These are phyloP conservation scores for Fallopia convolvulus DNA, from an alignment of 148 eudicot species.

Conservation along the genomic window DNA sequence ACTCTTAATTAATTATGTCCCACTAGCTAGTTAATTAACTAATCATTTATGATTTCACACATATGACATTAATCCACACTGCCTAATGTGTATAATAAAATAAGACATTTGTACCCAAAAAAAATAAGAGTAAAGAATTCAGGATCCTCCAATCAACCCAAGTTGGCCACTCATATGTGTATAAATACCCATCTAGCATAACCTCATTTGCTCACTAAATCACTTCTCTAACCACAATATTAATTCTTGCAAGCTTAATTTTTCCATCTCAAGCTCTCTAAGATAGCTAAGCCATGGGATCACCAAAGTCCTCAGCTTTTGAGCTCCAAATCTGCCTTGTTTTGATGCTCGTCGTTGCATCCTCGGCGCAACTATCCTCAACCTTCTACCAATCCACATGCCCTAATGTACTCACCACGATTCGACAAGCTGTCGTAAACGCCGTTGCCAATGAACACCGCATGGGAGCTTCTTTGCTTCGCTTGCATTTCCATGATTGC, in stretches of 20 bases:
- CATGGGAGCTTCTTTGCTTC: constrained; percentile 25
- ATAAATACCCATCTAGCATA: neutral
- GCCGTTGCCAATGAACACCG: constrained; percentile 20
- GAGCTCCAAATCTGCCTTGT: neutral
- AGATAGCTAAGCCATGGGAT: neutral
- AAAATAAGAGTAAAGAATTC: too few species aligned
- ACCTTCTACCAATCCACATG: neutral
- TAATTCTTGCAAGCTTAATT: neutral
- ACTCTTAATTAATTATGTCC: too few species aligned
- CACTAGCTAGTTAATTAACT: neutral
- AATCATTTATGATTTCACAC: neutral
- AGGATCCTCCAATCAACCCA: neutral
- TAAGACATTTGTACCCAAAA: neutral
- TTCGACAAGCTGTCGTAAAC: constrained; percentile 8
- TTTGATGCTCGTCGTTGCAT: neutral
- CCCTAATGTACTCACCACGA: constrained; percentile 14
- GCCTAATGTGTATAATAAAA: neutral
- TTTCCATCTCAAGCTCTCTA: neutral
- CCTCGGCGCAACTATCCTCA: neutral
- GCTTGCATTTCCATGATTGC: constrained; percentile 28
- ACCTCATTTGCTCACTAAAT: neutral
- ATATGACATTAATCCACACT: neutral
- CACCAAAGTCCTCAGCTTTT: neutral
- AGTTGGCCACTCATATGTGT: neutral
- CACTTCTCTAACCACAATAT: neutral